A percentile compares a stretch with the other conserved stretches of the same genome.
These are phyloP conservation scores for Stentor roeselii DNA, from an alignment of 73 alveolate species.

Conservation along the genomic window DNA sequence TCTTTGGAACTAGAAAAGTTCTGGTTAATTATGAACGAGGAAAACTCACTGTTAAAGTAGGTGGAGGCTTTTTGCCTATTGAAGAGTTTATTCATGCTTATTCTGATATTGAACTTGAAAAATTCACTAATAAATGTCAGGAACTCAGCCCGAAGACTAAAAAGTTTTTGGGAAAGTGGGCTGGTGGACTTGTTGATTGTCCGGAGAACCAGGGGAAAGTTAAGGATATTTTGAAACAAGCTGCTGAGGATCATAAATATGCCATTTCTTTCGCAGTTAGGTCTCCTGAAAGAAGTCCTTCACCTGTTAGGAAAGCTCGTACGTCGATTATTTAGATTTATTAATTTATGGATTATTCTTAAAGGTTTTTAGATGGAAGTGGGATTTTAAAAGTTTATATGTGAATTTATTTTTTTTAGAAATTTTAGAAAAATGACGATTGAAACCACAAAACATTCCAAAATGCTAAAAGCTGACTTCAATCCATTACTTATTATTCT, in stretches of 20 bases:
- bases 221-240: background rate
- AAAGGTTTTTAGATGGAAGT: background rate
- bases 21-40: slow-evolving; percentile 63
- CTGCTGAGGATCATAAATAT: slow-evolving; percentile 14
- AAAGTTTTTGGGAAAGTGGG: slow-evolving; percentile 18
- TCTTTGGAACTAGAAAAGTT: slow-evolving; percentile 60
- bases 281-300: background rate
- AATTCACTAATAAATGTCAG: background rate
- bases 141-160: slow-evolving; percentile 9
- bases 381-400: no score
- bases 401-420: no score
- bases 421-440: no score
- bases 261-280: background rate
- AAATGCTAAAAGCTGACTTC: no score
- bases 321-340: background rate
- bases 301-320: background rate
- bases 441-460: no score
- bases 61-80: slow-evolving; percentile 74
- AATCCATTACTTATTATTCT: no score
- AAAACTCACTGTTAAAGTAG: slow-evolving; percentile 66
- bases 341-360: background rate
- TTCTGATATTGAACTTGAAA: background rate
- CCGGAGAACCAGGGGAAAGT: background rate
- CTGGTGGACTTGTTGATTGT: background rate
- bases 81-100: slow-evolving; percentile 45